These are phyloP conservation scores for Calonectria henricotiae DNA, from an alignment of 2,329 filamentous ascomycete genomes.

Conservation along the genomic window DNA sequence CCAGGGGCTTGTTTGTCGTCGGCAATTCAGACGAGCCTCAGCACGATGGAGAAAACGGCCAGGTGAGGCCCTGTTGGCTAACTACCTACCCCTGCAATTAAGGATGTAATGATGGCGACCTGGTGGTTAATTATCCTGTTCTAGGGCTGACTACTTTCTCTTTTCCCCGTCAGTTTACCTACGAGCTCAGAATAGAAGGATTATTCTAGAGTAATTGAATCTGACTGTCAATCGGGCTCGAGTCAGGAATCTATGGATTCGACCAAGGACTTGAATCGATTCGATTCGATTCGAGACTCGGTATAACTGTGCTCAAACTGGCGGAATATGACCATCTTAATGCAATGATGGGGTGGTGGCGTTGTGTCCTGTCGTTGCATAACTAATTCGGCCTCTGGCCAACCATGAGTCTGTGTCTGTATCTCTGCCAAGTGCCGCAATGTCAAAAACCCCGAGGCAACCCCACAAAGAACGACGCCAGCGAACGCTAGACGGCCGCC, in stretches of 20 bases:
- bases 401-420: slow-evolving; percentile 5
- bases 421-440: slow-evolving; percentile 2
- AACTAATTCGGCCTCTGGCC: slow-evolving; percentile 16
- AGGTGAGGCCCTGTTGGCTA: slow-evolving; percentile 9
- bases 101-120: not conserved
- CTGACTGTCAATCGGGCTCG: slow-evolving; percentile 1
- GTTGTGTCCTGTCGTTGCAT: slow-evolving; percentile 14
- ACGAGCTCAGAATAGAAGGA: not conserved
- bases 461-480: slow-evolving; percentile 25
- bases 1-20: slow-evolving; percentile 9
- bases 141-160: not conserved
- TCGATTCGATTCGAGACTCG: slow-evolving; percentile 3
- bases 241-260: not conserved
- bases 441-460: slow-evolving; percentile 15
- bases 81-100: slow-evolving; percentile 35
- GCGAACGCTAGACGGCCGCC: slow-evolving; percentile 24
- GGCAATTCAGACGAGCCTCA: slow-evolving; percentile 29
- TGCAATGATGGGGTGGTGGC: slow-evolving; percentile 20
- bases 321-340: slow-evolving; percentile 5
- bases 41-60: slow-evolving; percentile 8
- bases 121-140: not conserved
- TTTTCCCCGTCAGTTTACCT: not conserved
- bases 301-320: not conserved
- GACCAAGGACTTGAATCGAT: not conserved
- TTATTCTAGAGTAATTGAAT: not conserved